These are phyloP conservation scores for Epichloe coenophiala DNA, from an alignment of 2,329 filamentous ascomycete genomes.

Conservation along the genomic window DNA sequence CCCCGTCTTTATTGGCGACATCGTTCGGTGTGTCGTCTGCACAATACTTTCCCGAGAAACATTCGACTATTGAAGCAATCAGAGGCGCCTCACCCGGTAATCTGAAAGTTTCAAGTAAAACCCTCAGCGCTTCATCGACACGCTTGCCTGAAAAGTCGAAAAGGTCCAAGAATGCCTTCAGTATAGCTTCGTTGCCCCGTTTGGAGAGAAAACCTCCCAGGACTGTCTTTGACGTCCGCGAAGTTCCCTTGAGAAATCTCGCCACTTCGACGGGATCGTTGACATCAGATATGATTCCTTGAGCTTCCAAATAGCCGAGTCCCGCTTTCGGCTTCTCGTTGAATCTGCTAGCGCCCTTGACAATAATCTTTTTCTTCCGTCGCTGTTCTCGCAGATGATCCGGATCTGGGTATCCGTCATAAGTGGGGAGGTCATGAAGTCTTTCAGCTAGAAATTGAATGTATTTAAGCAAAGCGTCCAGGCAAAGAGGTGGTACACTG, in stretches of 20 bases:
- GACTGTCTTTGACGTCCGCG: constrained; percentile 76
- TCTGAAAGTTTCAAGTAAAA: constrained; percentile 83
- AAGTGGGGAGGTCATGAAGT: constrained; percentile 53
- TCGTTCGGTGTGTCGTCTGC: constrained; percentile 54
- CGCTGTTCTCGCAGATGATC: constrained; percentile 56
- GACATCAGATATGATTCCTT: constrained; percentile 70
- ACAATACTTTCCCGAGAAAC: constrained; percentile 79
- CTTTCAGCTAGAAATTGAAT: constrained; percentile 86
- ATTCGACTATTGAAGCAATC: constrained; percentile 82
- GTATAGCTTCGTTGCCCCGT: constrained; percentile 69
- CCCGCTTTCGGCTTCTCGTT: constrained; percentile 90
- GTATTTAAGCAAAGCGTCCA: constrained; percentile 83
- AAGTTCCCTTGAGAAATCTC: constrained; percentile 76
- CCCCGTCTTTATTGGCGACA: constrained; percentile 73
- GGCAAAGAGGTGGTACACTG: constrained; percentile 86
- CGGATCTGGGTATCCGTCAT: constrained; percentile 53
- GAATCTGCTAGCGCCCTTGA: constrained; percentile 78
- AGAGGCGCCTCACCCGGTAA: constrained; percentile 84
- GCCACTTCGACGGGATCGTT: constrained; percentile 67
- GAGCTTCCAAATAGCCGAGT: constrained; percentile 69
- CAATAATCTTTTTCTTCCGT: constrained; percentile 79
- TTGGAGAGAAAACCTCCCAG: constrained; percentile 92
- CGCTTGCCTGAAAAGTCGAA: constrained; percentile 81
- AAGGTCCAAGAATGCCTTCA: constrained; percentile 71
- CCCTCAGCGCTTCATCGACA: constrained; percentile 78